Evolutionary conservation across 2,329 filamentous ascomycete genomes (phyloP).

Genomic region (Pseudopyricularia javanii): DNA sequence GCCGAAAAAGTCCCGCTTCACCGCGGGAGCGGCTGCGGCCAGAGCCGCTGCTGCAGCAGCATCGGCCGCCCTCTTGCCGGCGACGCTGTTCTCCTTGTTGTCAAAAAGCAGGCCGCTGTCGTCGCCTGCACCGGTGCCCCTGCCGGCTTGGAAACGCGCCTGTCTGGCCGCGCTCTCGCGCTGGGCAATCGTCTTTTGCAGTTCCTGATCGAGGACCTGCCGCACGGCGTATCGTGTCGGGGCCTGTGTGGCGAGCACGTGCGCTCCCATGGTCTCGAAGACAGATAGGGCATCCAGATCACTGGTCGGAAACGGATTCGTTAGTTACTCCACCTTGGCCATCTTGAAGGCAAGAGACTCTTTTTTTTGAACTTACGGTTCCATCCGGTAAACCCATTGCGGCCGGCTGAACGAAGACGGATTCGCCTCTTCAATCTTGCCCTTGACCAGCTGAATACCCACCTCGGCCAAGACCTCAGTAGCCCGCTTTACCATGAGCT

Average conservation of each 20-base stretch:
- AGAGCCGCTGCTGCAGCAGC: not conserved
- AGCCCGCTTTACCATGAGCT: slow-evolving; percentile 65
- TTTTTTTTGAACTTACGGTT: slow-evolving; percentile 53
- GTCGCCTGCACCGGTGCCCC: slow-evolving; percentile 1
- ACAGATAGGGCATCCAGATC: slow-evolving; percentile 66
- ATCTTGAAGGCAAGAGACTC: not conserved
- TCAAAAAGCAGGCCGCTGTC: slow-evolving; percentile 12
- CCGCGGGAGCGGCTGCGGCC: slow-evolving; percentile 20
- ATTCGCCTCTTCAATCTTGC: slow-evolving; percentile 51
- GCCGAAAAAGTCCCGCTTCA: slow-evolving; percentile 81
- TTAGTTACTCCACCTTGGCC: not conserved
- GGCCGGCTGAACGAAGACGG: slow-evolving; percentile 37
- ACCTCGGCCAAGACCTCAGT: slow-evolving; percentile 75
- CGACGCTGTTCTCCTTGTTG: slow-evolving; percentile 23
- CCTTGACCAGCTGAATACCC: slow-evolving; percentile 69
- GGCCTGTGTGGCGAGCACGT: slow-evolving; percentile 42
- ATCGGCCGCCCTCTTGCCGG: not conserved
- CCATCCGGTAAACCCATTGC: slow-evolving; percentile 84
- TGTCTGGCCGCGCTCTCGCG: slow-evolving; percentile 56
- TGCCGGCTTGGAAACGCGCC: slow-evolving; percentile 47
- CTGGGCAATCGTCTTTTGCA: slow-evolving; percentile 57
- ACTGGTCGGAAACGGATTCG: slow-evolving; percentile 16
- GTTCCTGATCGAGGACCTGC: slow-evolving; percentile 86
- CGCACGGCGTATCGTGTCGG: slow-evolving; percentile 86
- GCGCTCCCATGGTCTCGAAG: slow-evolving; percentile 56